Percentiles rank a stretch among this genome's conserved stretches.
phyloP scores from a whole-genome alignment of 1,284 basidiomycete genomes.

The Sporisorium iseilematis-ciliati region DNA sequence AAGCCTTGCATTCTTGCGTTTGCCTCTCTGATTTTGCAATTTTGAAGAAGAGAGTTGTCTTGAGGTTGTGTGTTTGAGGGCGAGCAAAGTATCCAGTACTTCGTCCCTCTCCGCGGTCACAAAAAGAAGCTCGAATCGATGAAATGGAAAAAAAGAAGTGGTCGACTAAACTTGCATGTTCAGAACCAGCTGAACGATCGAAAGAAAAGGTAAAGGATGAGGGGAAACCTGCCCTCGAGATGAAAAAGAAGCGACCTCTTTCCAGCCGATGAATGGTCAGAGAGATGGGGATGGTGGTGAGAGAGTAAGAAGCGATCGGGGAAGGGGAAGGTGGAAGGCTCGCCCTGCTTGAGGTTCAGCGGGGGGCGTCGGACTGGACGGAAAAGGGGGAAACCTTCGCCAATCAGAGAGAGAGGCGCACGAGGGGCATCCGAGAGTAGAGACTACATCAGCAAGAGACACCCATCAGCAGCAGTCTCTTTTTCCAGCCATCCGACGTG shows the following conservation, averaged over 20 bases:
- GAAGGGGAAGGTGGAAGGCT: background rate
- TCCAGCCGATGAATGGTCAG: background rate
- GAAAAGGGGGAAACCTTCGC: too few relatives aligned
- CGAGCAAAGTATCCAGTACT: background rate
- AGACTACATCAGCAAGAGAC: slow-evolving; percentile 12
- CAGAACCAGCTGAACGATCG: slow-evolving; percentile 23
- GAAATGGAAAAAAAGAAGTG: background rate
- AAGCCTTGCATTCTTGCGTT: background rate
- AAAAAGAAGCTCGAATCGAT: background rate
- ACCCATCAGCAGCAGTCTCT: background rate
- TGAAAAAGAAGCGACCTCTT: slow-evolving; percentile 8
- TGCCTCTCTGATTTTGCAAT: too few relatives aligned
- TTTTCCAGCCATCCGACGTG: background rate
- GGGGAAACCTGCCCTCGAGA: slow-evolving; percentile 21
- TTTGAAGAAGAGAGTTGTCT: background rate
- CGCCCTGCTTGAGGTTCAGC: too few relatives aligned
- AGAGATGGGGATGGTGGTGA: slow-evolving; percentile 19
- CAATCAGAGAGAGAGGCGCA: too few relatives aligned
- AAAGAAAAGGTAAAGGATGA: background rate
- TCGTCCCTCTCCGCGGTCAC: background rate
- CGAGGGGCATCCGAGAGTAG: background rate
- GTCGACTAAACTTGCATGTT: background rate
- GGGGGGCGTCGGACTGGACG: too few relatives aligned
- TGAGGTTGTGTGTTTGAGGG: background rate
- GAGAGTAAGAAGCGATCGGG: background rate